phyloP scores from a whole-genome alignment of 306 rosid species.

The Acacia crassicarpa region DNA sequence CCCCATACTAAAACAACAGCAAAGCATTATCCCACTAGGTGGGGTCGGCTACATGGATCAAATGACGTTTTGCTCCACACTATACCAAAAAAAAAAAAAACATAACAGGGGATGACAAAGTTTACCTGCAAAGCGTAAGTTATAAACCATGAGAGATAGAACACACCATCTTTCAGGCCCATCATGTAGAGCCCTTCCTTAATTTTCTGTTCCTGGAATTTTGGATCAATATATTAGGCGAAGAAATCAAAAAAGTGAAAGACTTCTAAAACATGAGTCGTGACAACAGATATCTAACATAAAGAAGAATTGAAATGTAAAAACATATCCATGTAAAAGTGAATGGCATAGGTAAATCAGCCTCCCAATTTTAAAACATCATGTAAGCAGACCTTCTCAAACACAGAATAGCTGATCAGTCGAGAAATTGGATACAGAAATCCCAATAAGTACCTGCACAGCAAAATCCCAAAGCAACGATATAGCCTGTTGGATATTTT shows the following conservation, averaged over 20 bases:
- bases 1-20: too few species aligned
- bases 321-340: not conserved
- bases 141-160: slow-evolving; percentile 91
- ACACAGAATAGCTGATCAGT: slow-evolving; percentile 83
- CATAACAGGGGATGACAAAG: slow-evolving; percentile 22
- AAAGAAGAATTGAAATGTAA: not conserved
- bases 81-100: not conserved
- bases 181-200: slow-evolving; percentile 98
- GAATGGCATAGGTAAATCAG: slow-evolving; percentile 30
- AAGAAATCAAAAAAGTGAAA: slow-evolving; percentile 25
- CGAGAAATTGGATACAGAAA: slow-evolving; percentile 94
- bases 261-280: slow-evolving; percentile 10
- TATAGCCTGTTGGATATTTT: slow-evolving; percentile 22
- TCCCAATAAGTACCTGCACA: slow-evolving; percentile 88
- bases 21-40: too few species aligned
- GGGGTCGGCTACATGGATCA: too few species aligned
- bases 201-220: slow-evolving; percentile 89
- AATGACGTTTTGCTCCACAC: not conserved
- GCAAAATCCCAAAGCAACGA: slow-evolving; percentile 36
- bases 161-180: slow-evolving; percentile 90
- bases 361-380: slow-evolving; percentile 19
- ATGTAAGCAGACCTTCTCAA: slow-evolving; percentile 76
- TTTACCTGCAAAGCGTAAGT: slow-evolving; percentile 87
- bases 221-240: slow-evolving; percentile 28
- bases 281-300: not conserved